These are phyloP conservation scores for Saccharomyces jurei DNA, from an alignment of 805 yeast species.

Conservation along the genomic window DNA sequence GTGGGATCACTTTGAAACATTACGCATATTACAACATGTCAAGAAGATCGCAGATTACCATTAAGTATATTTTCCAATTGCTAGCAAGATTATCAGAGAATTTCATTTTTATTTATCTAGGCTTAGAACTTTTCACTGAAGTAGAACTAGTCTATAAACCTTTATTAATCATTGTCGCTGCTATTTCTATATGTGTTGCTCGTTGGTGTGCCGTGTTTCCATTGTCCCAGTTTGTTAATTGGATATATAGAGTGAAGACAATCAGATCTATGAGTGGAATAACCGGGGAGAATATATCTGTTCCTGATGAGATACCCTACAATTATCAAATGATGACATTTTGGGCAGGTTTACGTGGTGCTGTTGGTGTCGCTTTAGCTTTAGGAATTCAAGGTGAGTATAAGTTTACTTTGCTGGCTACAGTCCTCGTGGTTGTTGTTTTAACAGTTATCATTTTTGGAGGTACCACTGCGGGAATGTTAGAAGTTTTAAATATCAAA, in stretches of 20 bases:
- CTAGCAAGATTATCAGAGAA: slow-evolving; percentile 93
- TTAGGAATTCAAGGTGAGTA: slow-evolving; percentile 95
- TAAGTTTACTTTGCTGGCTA: slow-evolving; percentile 80
- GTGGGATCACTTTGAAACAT: slow-evolving; percentile 94
- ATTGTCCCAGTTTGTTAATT: slow-evolving; percentile 72
- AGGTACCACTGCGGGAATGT: slow-evolving; percentile 97
- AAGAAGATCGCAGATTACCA: slow-evolving; percentile 90
- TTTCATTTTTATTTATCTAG: slow-evolving; percentile 91
- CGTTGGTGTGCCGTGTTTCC: slow-evolving; percentile 98
- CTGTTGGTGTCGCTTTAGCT: slow-evolving; percentile 98
- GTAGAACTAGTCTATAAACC: slow-evolving; percentile 95
- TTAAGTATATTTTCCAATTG: slow-evolving; percentile 88
- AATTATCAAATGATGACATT: slow-evolving; percentile 97
- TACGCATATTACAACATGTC: slow-evolving; percentile 98
- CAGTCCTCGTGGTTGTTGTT: slow-evolving; percentile 93
- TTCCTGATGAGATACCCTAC: slow-evolving; percentile 86
- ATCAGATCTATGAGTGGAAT: slow-evolving; percentile 34
- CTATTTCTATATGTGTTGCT: slow-evolving; percentile 84
- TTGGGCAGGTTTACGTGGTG: slow-evolving; percentile 99
- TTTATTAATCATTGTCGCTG: slow-evolving; percentile 79
- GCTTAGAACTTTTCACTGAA: slow-evolving; percentile 90
- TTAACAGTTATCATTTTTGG: slow-evolving; percentile 93
- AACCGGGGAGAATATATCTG: slow-evolving; percentile 23
- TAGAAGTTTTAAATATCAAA: slow-evolving; percentile 85
- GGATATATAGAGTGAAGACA: slow-evolving; percentile 57